Evolutionary conservation across 805 yeast species (phyloP).

Genomic region (Blastobotrys chiropterorum): DNA sequence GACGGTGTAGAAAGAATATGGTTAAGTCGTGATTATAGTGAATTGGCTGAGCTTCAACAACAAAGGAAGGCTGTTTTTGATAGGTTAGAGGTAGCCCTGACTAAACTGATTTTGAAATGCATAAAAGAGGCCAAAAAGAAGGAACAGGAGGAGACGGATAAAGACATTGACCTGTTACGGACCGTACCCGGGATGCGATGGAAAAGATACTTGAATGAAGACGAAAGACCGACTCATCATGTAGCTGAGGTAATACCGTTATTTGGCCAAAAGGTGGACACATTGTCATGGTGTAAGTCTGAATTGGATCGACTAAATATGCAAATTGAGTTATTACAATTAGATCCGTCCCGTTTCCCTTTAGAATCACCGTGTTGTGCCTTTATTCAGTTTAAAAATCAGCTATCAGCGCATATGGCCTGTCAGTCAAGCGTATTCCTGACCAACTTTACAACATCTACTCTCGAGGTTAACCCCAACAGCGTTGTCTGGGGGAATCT

Average conservation of each 20-base stretch:
- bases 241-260: slow-evolving; percentile 35
- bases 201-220: slow-evolving; percentile 44
- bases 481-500: slow-evolving; percentile 73
- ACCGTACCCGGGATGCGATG: slow-evolving; percentile 17
- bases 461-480: slow-evolving; percentile 48
- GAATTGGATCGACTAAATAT: slow-evolving; percentile 58
- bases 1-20: slow-evolving; percentile 53
- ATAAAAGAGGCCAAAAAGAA: slow-evolving; percentile 10
- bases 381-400: slow-evolving; percentile 57
- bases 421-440: slow-evolving; percentile 50
- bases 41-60: slow-evolving; percentile 31
- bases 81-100: slow-evolving; percentile 37
- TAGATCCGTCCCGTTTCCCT: slow-evolving; percentile 27
- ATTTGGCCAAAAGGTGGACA: slow-evolving; percentile 63
- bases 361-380: slow-evolving; percentile 25
- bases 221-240: slow-evolving; percentile 56
- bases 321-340: slow-evolving; percentile 52
- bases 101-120: slow-evolving; percentile 32
- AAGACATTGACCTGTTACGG: neutral
- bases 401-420: slow-evolving; percentile 55
- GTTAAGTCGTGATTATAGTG: slow-evolving; percentile 45
- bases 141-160: slow-evolving; percentile 1
- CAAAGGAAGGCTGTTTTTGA: slow-evolving; percentile 28
- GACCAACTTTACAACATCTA: slow-evolving; percentile 4
- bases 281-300: slow-evolving; percentile 60